These are phyloP conservation scores for Aspergillus transmontanensis DNA, from an alignment of 2,329 filamentous ascomycete species.

Conservation along the genomic window DNA sequence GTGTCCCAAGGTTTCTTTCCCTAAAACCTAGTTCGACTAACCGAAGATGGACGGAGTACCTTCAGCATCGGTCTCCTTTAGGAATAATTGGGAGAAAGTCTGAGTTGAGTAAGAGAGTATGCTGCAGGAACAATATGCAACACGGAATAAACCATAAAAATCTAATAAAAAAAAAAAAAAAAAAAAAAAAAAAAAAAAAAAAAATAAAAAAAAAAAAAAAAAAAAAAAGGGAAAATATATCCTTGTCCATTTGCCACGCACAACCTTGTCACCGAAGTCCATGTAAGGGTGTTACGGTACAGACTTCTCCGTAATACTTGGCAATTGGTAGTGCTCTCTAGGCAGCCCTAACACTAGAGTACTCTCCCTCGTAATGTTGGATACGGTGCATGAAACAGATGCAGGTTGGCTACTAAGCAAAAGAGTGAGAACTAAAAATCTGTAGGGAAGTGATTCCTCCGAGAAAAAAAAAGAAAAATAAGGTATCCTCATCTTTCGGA, in stretches of 20 bases:
- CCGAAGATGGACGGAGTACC: neutral
- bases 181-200: neutral
- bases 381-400: neutral
- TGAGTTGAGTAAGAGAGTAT: neutral
- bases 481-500: neutral
- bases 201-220: neutral
- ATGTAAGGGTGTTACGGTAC: neutral
- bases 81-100: too few species aligned
- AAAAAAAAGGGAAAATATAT: neutral
- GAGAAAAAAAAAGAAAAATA: neutral
- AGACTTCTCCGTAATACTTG: neutral
- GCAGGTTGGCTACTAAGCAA: neutral
- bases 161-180: neutral
- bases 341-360: neutral
- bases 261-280: neutral
- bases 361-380: neutral
- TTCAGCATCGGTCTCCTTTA: neutral
- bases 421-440: conserved; percentile 1
- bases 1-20: neutral
- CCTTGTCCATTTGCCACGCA: neutral
- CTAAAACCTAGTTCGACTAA: neutral
- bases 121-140: neutral
- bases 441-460: neutral
- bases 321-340: neutral
- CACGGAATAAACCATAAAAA: neutral